These are phyloP conservation scores for Suillus clintonianus DNA, from an alignment of 768 basidiomycete species.

Conservation along the genomic window DNA sequence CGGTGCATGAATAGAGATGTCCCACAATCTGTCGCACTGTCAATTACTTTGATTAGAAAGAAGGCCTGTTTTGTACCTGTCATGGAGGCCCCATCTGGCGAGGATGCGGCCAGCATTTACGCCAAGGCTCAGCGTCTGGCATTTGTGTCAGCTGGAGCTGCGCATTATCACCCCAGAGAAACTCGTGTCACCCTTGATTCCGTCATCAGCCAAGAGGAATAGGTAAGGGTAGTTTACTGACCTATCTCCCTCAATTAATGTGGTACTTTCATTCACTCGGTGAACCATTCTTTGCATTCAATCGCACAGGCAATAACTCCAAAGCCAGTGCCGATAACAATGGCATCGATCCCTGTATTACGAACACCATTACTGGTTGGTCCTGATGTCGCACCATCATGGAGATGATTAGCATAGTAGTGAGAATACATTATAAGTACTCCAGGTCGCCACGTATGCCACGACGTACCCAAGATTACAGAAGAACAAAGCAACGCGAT, in stretches of 20 bases:
- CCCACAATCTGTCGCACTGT: constrained; percentile 17
- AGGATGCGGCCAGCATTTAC: constrained; percentile 25
- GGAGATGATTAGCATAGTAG: not conserved
- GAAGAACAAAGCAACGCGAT: not conserved
- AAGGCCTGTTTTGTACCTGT: constrained; percentile 13
- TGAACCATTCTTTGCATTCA: constrained; percentile 24
- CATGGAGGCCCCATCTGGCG: constrained; percentile 23
- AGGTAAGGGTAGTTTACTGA: constrained; percentile 7
- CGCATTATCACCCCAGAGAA: not conserved
- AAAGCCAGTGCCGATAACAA: constrained; percentile 27
- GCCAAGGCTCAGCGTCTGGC: constrained; percentile 18
- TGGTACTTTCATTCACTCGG: too few species aligned
- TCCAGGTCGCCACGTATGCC: not conserved
- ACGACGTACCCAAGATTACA: not conserved
- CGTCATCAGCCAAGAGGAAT: constrained; percentile 6
- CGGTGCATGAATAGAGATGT: constrained; percentile 16
- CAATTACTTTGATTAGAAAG: constrained; percentile 15
- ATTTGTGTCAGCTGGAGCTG: not conserved
- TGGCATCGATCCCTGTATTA: constrained; percentile 16
- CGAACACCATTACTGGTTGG: not conserved
- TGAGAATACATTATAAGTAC: not conserved
- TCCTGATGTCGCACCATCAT: not conserved
- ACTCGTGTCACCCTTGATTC: constrained; percentile 18
- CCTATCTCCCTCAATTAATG: constrained; percentile 14
- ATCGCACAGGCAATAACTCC: constrained; percentile 31